Percentiles rank a stretch among this genome's conserved stretches.
These are phyloP conservation scores for Ophiostoma perfectum DNA, from an alignment of 2,329 filamentous ascomycete genomes.

Conservation along the genomic window DNA sequence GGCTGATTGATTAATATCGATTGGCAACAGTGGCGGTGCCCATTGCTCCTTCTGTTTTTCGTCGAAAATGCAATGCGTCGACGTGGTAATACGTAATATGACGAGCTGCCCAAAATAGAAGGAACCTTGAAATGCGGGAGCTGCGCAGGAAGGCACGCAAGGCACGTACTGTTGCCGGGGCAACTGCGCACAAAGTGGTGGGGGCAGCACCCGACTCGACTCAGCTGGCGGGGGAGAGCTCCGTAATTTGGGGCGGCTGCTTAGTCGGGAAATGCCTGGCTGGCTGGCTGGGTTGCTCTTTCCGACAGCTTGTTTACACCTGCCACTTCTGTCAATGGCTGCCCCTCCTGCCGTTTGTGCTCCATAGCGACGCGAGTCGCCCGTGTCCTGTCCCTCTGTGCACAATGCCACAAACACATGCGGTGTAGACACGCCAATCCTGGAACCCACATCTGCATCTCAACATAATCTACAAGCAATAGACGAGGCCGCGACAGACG, in stretches of 20 bases:
- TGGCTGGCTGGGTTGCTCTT: constrained; percentile 1
- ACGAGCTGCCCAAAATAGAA: background rate
- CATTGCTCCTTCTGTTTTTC: background rate
- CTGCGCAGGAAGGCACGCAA: background rate
- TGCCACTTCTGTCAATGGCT: background rate
- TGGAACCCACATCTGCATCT: background rate
- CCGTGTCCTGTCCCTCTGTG: background rate
- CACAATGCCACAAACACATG: background rate
- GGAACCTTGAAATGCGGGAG: background rate
- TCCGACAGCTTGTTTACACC: constrained; percentile 12
- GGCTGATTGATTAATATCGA: background rate
- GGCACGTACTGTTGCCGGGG: constrained; percentile 28
- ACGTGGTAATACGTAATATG: background rate
- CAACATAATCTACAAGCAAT: background rate
- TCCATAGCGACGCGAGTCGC: constrained; percentile 22
- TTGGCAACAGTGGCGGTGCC: background rate
- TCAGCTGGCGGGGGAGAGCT: constrained; percentile 11
- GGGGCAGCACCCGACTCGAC: constrained; percentile 19
- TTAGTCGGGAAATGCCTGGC: background rate
- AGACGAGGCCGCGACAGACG: background rate
- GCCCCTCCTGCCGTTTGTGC: constrained; percentile 15
- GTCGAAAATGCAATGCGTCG: background rate
- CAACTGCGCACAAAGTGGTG: constrained; percentile 26
- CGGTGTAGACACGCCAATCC: constrained; percentile 2
- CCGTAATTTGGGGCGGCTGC: background rate